A percentile compares a stretch with the other conserved stretches of the same genome.
Conservation (phyloP, 2,329 filamentous ascomycete genomes). For the Colletotrichum liaoningense region DNA sequence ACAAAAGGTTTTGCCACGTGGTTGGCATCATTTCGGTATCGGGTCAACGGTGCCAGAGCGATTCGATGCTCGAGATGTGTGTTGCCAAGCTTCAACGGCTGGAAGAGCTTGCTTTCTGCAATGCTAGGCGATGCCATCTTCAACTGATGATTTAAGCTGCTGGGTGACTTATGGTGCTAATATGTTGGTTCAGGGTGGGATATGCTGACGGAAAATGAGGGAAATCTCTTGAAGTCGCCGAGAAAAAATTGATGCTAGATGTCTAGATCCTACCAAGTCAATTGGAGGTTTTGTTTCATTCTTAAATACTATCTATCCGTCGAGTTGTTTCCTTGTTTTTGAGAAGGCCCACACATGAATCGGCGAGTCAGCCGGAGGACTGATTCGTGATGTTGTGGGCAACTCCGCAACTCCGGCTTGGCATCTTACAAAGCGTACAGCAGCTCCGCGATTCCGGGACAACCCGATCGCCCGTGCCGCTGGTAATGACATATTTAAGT, state of each 20-base stretch:
- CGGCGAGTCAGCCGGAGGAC: not conserved
- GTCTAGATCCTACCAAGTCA: not conserved
- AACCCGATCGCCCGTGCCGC: not conserved
- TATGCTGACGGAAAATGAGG: not conserved
- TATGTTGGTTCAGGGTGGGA: not conserved
- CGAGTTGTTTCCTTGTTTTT: not conserved
- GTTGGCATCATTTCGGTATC: constrained; percentile 24
- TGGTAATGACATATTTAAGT: not conserved
- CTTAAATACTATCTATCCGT: not conserved
- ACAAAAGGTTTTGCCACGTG: constrained; percentile 38
- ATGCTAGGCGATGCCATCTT: constrained; percentile 1
- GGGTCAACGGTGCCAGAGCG: constrained; percentile 28
- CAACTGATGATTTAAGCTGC: not conserved
- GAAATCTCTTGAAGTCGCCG: not conserved
- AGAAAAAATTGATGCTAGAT: not conserved
- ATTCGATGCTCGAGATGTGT: constrained; percentile 27
- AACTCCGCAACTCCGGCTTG: constrained; percentile 6
- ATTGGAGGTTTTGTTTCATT: not conserved
- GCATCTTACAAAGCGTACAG: not conserved
- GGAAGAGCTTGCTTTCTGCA: constrained; percentile 19
- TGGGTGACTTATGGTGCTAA: not conserved
- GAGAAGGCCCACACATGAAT: not conserved
- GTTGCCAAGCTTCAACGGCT: constrained; percentile 23
- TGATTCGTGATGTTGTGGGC: not conserved
- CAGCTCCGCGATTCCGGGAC: not conserved